Percentiles rank a stretch among this genome's conserved stretches.
Evolutionary conservation across 2,329 filamentous ascomycete species (phyloP).

Genomic region (Gaeumannomyces sp.): DNA sequence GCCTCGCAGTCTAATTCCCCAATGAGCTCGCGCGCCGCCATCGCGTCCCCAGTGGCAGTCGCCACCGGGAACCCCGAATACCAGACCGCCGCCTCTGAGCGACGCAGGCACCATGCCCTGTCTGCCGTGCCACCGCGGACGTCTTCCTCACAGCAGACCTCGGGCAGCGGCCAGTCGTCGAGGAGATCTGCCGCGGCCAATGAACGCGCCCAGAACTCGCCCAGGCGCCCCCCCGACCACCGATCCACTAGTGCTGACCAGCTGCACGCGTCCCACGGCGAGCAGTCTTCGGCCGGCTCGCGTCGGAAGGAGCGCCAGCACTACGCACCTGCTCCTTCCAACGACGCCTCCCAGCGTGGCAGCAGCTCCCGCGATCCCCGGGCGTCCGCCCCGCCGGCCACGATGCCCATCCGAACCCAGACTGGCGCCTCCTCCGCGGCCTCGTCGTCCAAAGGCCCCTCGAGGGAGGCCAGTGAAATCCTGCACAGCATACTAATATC

Average conservation of each 20-base stretch:
- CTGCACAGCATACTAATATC: constrained; percentile 72
- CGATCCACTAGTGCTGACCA: constrained; percentile 17
- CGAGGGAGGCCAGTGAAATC: constrained; percentile 72
- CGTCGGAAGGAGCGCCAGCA: constrained; percentile 32
- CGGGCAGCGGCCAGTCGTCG: constrained; percentile 28
- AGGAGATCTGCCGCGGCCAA: constrained; percentile 38
- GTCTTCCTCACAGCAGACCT: constrained; percentile 56
- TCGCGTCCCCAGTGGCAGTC: constrained; percentile 35
- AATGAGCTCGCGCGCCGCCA: constrained; percentile 42
- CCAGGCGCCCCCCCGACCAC: constrained; percentile 31
- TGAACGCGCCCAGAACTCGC: constrained; percentile 38
- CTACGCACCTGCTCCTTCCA: constrained; percentile 14
- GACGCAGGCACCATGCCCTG: constrained; percentile 55
- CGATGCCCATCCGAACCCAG: constrained; percentile 40
- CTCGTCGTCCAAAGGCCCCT: constrained; percentile 51
- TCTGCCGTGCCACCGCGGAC: constrained; percentile 74
- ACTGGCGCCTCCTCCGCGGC: constrained; percentile 31
- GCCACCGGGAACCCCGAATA: constrained; percentile 34
- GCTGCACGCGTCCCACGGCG: constrained; percentile 18
- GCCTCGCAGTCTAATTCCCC: constrained; percentile 30
- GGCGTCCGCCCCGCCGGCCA: constrained; percentile 25
- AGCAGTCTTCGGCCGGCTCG: constrained; percentile 30
- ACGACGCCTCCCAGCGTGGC: constrained; percentile 34
- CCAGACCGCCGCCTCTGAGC: constrained; percentile 39
- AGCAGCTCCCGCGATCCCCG: constrained; percentile 35